Percentiles rank a stretch among this genome's conserved stretches.
Conservation (phyloP, 768 basidiomycete genomes). For the Psilocybe tampanensis region DNA sequence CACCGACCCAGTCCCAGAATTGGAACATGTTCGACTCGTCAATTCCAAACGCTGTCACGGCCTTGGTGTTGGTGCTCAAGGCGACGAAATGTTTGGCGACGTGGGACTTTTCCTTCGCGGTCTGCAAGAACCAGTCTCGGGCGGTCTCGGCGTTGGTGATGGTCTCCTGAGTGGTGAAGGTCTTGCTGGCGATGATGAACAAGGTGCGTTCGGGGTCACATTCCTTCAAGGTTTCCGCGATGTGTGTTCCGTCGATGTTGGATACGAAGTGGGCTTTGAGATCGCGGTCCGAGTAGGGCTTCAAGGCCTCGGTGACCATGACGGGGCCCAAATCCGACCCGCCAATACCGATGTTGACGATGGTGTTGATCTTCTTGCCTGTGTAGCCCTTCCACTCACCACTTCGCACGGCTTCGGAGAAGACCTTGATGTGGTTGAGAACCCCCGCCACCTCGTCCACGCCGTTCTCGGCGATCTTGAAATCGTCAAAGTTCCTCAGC, state of each 20-base stretch:
- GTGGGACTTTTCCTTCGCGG: constrained; percentile 85
- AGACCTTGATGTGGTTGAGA: constrained; percentile 88
- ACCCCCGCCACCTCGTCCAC: constrained; percentile 83
- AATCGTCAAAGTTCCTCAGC: constrained; percentile 77
- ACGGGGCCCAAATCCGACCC: constrained; percentile 98
- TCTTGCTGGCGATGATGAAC: constrained; percentile 99
- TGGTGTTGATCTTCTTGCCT: constrained; percentile 89
- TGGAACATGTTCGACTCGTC: constrained; percentile 94
- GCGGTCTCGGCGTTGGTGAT: constrained; percentile 98
- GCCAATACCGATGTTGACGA: constrained; percentile 99
- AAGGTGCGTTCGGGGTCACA: constrained; percentile 92
- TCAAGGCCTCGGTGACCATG: constrained; percentile 98
- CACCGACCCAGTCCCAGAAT: constrained; percentile 99
- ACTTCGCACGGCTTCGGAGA: constrained; percentile 80
- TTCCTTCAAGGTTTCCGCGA: constrained; percentile 81
- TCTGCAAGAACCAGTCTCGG: constrained; percentile 88
- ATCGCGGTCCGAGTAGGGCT: constrained; percentile 88
- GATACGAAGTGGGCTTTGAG: constrained; percentile 88
- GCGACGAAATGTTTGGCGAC: constrained; percentile 99
- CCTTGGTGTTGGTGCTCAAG: constrained; percentile 93
- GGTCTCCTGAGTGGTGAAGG: constrained; percentile 99
- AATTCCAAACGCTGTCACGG: constrained; percentile 94
- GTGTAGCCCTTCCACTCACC: constrained; percentile 98
- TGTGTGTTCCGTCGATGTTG: constrained; percentile 98
- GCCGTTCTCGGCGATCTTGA: constrained; percentile 79